Evolutionary conservation across 345 rosid species (phyloP).

Genomic region (Luvunga scandens): DNA sequence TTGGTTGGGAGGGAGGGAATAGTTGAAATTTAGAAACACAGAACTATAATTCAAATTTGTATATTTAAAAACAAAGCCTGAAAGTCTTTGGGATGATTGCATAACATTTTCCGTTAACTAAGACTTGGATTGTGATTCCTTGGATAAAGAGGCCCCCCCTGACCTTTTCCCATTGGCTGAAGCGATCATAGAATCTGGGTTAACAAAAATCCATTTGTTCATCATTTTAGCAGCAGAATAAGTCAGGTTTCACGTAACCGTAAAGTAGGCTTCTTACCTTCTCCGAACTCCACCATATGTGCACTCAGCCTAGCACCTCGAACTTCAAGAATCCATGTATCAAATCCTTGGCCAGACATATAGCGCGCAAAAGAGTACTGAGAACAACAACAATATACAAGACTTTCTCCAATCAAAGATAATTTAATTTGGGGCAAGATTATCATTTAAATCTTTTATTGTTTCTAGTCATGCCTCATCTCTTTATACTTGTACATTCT

Average conservation of each 20-base stretch:
- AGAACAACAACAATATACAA: neutral
- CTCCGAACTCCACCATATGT: slow-evolving; percentile 21
- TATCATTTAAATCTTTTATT: too few species aligned
- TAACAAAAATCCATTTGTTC: neutral
- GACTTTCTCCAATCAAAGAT: too few species aligned
- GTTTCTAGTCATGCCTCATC: too few species aligned
- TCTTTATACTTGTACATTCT: neutral
- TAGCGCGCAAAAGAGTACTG: slow-evolving; percentile 81
- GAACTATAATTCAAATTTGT: too few species aligned
- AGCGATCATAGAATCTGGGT: slow-evolving; percentile 19
- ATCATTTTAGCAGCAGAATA: neutral
- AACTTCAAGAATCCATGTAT: slow-evolving; percentile 86
- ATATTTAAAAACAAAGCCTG: too few species aligned
- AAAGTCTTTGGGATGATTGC: slow-evolving; percentile 35
- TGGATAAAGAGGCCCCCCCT: slow-evolving; percentile 10
- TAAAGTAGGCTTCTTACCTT: slow-evolving; percentile 13
- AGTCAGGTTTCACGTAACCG: neutral
- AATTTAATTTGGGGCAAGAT: too few species aligned
- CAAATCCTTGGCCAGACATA: slow-evolving; percentile 81
- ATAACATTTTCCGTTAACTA: slow-evolving; percentile 30
- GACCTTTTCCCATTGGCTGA: slow-evolving; percentile 4
- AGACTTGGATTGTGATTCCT: slow-evolving; percentile 13
- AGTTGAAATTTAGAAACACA: too few species aligned
- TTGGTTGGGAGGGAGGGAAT: too few species aligned
- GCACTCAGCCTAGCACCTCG: slow-evolving; percentile 83